Conservation (phyloP, 23 red algal species). For the Gracilaria caudata region DNA sequence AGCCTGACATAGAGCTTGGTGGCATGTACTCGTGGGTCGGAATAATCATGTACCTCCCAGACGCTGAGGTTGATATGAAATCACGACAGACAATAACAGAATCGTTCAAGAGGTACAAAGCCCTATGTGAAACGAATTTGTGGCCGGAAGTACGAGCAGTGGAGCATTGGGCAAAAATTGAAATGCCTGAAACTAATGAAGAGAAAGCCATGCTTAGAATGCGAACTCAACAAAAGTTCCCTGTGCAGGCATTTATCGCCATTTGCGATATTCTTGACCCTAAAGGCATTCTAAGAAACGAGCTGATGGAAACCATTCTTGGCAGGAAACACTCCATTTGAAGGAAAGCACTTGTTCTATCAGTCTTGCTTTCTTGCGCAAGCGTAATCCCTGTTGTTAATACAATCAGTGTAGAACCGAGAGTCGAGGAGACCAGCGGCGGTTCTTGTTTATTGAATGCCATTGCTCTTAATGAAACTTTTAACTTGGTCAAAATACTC, state of each 20-base stretch:
- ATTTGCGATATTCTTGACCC: constrained; percentile 72
- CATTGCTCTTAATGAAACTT: constrained; percentile 45
- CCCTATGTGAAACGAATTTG: constrained; percentile 50
- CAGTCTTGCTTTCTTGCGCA: neutral
- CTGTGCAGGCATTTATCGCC: constrained; percentile 65
- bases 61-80: constrained; percentile 33
- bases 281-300: constrained; percentile 59
- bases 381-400: neutral
- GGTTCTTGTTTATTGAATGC: constrained; percentile 36
- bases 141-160: constrained; percentile 73
- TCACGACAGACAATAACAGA: constrained; percentile 58
- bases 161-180: constrained; percentile 93
- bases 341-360: neutral
- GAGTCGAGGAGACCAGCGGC: neutral
- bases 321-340: constrained; percentile 3
- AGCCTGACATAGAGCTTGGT: constrained; percentile 53
- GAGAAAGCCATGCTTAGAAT: constrained; percentile 38
- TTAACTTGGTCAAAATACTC: constrained; percentile 50
- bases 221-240: constrained; percentile 56
- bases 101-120: constrained; percentile 80
- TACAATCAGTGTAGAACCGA: neutral
- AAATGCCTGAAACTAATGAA: constrained; percentile 65
- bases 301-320: constrained; percentile 64
- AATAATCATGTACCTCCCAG: constrained; percentile 98
- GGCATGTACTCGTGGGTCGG: constrained; percentile 88